Conservation (phyloP, 1,139 yeast species). For the Zygoascus sp. region DNA sequence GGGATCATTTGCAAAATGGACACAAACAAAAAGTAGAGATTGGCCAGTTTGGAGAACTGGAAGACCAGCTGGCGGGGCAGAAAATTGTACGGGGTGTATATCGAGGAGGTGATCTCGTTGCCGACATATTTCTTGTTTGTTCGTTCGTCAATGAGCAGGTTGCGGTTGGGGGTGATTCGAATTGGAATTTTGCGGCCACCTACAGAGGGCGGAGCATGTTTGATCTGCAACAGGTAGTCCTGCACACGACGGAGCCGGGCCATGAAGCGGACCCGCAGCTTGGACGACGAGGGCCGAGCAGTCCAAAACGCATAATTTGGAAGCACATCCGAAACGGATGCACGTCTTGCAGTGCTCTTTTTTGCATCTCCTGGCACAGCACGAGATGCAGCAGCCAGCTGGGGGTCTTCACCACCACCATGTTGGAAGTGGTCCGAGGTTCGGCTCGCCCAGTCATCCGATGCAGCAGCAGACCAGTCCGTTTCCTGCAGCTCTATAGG, state of each 20-base stretch:
- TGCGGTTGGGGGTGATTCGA: constrained; percentile 29
- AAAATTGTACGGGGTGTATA: constrained; percentile 76
- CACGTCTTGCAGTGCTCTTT: constrained; percentile 4
- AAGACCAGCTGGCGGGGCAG: constrained; percentile 84
- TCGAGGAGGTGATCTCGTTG: constrained; percentile 79
- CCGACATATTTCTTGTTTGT: constrained; percentile 56
- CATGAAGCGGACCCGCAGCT: constrained; percentile 13
- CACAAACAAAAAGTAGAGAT: constrained; percentile 74
- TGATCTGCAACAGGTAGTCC: constrained; percentile 42
- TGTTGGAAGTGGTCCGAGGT: not conserved
- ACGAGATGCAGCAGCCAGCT: no score
- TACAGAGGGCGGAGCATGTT: constrained; percentile 48
- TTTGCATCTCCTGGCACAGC: constrained; percentile 9
- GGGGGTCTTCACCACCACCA: not conserved
- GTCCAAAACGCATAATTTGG: constrained; percentile 33
- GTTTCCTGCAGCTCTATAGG: constrained; percentile 19
- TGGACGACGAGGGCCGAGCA: constrained; percentile 21
- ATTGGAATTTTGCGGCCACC: constrained; percentile 79
- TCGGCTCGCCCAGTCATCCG: no score
- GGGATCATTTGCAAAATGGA: constrained; percentile 96
- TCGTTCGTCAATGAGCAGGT: constrained; percentile 57
- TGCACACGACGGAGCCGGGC: constrained; percentile 12
- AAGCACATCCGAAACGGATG: constrained; percentile 20
- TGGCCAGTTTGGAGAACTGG: constrained; percentile 90
- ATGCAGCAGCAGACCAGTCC: not conserved